A percentile compares a stretch with the other conserved stretches of the same genome.
phyloP scores from a whole-genome alignment of 495 filamentous ascomycete species.

The Copromyces sp. region DNA sequence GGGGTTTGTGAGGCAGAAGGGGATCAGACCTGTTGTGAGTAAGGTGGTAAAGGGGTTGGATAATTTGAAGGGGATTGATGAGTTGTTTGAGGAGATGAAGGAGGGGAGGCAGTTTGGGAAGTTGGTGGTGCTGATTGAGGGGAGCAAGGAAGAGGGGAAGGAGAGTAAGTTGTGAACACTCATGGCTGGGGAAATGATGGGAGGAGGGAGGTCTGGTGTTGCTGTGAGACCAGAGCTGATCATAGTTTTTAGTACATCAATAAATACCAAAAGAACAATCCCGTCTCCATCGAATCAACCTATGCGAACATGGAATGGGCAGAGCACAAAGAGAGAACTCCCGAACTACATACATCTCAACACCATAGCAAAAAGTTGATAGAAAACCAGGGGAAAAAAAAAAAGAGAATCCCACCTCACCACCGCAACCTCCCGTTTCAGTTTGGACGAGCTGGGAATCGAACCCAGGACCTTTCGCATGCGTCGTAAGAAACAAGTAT shows the following conservation, averaged over 20 bases:
- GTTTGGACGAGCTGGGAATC: not conserved
- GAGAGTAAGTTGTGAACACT: not conserved
- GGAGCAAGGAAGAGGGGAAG: constrained; percentile 4
- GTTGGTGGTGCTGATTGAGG: constrained; percentile 46
- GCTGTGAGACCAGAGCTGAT: not conserved
- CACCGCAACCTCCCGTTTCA: not conserved
- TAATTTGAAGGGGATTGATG: constrained; percentile 54
- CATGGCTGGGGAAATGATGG: not conserved
- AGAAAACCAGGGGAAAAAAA: not conserved
- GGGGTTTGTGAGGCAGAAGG: constrained; percentile 53
- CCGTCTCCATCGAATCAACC: not conserved
- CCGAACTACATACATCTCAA: not conserved
- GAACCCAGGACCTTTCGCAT: not conserved
- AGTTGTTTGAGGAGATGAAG: constrained; percentile 65
- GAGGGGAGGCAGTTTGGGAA: constrained; percentile 71
- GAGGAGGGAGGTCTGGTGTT: not conserved
- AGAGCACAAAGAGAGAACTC: not conserved
- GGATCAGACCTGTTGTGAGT: constrained; percentile 55
- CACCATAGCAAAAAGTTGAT: not conserved
- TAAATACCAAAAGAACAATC: not conserved
- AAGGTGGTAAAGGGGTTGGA: constrained; percentile 53
- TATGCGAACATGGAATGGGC: too few species aligned
- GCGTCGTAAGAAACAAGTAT: not conserved
- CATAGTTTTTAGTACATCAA: not conserved
- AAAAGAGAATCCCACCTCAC: not conserved